Base-by-base conservation (phyloP, 2,329 filamentous ascomycete genomes). In the Colletotrichum theobromicola region DNA sequence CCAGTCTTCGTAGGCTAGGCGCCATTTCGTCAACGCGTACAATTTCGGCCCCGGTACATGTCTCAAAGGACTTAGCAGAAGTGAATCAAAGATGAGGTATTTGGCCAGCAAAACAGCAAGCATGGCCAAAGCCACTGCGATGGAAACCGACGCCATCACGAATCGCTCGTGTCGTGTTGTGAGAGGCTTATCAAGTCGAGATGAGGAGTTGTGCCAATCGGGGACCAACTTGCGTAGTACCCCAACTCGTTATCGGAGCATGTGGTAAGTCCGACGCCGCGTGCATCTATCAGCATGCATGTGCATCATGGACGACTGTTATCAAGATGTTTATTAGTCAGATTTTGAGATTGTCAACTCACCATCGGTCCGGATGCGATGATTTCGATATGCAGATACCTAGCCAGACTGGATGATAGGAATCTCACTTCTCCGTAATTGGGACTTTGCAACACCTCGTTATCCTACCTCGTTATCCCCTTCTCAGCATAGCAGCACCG, bases 401-500 rank as follows among this genome's bases (percentile, higher is more conserved):
- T n/a, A n/a, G n/a, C n/a, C n/a, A n/a, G n/a, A 12, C 6, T 21
- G 10, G 1, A 50, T n/a, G 10, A 50, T n/a, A 12, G 0, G 10
- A 4, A 50, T 0, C 10, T 50, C 13, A 10, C n/a, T 4, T 7
- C n/a, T 2, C 42, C 0, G 12, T 21, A n/a, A n/a, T 9, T 13
- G 12, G n/a, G 5, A 0, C 4, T 7, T 0, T 0, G 21, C 42
- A 1, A 50, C 1, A 12, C 13, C n/a, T 50, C n/a, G 42, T 2
- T 21, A 0, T 46, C 5, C n/a, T n/a, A 12, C 13, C n/a, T 50
- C n/a, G 42, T 2, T 21, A 0, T 46, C 5, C n/a, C 10, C 4
- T 46, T 0, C 10, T 1, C 1, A 50, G 10, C 5, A 50, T 21
- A 50, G 2, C 0, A 13, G 1, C 0, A 50, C n/a, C 10, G 10